Conservation (phyloP, 2,329 filamentous ascomycete genomes). For the Aspergillus uvarum region DNA sequence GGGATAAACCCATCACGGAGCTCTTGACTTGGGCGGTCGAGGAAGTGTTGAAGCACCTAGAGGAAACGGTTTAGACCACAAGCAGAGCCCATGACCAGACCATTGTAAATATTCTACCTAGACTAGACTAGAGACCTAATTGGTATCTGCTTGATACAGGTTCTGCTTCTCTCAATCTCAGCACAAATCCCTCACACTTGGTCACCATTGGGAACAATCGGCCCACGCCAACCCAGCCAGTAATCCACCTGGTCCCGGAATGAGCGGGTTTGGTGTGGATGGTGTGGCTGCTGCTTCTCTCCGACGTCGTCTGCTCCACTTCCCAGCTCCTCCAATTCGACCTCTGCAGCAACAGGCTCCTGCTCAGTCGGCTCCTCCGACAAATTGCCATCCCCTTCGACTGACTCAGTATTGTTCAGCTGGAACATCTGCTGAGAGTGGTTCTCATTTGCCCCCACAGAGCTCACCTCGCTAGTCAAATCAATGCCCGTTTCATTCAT, state of each 20-base stretch:
- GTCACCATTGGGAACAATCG: constrained; percentile 7
- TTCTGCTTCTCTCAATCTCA: not conserved
- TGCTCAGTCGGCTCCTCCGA: not conserved
- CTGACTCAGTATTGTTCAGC: not conserved
- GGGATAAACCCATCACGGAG: constrained; percentile 60
- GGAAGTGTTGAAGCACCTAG: constrained; percentile 50
- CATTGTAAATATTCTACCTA: not conserved
- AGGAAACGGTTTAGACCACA: constrained; percentile 5
- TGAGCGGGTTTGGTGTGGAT: not conserved
- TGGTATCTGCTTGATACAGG: not conserved
- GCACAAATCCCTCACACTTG: not conserved
- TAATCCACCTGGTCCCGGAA: constrained; percentile 35
- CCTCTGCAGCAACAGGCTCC: not conserved
- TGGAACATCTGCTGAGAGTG: not conserved
- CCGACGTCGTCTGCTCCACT: not conserved
- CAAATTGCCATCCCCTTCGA: not conserved
- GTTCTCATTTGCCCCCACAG: not conserved
- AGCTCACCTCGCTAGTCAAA: not conserved
- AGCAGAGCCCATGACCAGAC: not conserved
- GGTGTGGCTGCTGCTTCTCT: not conserved
- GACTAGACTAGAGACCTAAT: not conserved
- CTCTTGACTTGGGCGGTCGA: constrained; percentile 69
- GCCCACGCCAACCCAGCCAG: constrained; percentile 35
- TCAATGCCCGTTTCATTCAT: not conserved
- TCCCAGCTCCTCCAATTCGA: not conserved